Percentiles rank a stretch among this genome's conserved stretches.
phyloP scores from a whole-genome alignment of 1,284 basidiomycete genomes.

The Leccinum fallax region DNA sequence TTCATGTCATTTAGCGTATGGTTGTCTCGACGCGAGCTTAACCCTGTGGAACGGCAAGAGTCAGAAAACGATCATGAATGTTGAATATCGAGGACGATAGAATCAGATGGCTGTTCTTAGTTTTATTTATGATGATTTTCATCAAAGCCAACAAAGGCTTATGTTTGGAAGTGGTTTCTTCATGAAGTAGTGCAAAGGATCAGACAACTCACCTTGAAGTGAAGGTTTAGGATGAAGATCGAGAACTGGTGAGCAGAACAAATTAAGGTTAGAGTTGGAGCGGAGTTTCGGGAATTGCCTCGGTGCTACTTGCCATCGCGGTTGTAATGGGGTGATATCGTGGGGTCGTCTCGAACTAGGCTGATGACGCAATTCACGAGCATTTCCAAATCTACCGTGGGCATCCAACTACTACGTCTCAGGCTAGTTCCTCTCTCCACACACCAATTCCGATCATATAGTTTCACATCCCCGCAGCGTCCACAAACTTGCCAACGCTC shows the following conservation, averaged over 20 bases:
- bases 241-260: neutral
- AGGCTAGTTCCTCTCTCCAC: neutral
- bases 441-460: neutral
- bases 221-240: too few species aligned
- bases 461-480: neutral
- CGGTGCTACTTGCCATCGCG: neutral
- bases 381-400: conserved; percentile 3
- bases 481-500: conserved; percentile 5
- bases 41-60: neutral
- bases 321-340: too few species aligned
- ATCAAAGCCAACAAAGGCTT: conserved; percentile 36
- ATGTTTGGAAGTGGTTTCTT: conserved; percentile 29
- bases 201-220: conserved; percentile 7
- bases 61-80: conserved; percentile 15
- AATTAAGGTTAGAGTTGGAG: neutral
- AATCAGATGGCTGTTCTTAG: conserved; percentile 39
- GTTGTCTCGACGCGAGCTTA: too few species aligned
- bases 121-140: conserved; percentile 26
- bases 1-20: neutral
- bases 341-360: neutral
- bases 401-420: neutral
- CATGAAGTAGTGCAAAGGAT: conserved; percentile 4
- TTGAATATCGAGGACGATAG: neutral
- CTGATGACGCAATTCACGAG: conserved; percentile 12
- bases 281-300: conserved; percentile 14